phyloP scores from a whole-genome alignment of 768 basidiomycete species.

The Auriscalpium vulgare region DNA sequence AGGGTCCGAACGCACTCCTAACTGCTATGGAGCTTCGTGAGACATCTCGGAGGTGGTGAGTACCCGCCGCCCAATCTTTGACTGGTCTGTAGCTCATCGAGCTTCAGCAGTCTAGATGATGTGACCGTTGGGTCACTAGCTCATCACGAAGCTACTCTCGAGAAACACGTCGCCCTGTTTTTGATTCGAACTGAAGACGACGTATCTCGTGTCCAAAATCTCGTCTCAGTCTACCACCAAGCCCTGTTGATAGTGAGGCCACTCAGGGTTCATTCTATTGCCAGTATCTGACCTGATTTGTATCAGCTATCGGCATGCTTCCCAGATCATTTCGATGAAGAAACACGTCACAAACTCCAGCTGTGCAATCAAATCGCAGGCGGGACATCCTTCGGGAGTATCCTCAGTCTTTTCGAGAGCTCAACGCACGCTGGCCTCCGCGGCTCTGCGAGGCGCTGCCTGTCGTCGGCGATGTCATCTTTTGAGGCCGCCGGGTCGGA shows the following conservation, averaged over 20 bases:
- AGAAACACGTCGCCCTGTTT: neutral
- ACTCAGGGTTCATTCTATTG: neutral
- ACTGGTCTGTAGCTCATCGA: too few relatives aligned
- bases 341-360: slow-evolving; percentile 1
- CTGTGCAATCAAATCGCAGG: neutral
- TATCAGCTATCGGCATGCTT: slow-evolving; percentile 5
- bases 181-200: neutral
- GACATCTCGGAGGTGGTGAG: neutral
- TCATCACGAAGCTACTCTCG: neutral
- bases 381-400: neutral
- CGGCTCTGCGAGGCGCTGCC: neutral
- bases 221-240: neutral
- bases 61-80: too few relatives aligned
- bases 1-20: slow-evolving; percentile 1
- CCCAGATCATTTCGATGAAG: slow-evolving; percentile 8
- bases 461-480: neutral
- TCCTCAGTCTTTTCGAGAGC: slow-evolving; percentile 2
- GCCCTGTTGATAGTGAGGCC: neutral
- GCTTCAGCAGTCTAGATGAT: neutral
- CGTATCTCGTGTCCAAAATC: neutral
- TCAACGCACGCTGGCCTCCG: slow-evolving; percentile 7
- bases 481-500: slow-evolving; percentile 1
- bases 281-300: neutral
- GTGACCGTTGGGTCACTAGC: neutral
- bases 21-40: neutral